A percentile compares a stretch with the other conserved stretches of the same genome.
Evolutionary conservation across 1,139 yeast species (phyloP).

Genomic region (Chernovozyma aurita): DNA sequence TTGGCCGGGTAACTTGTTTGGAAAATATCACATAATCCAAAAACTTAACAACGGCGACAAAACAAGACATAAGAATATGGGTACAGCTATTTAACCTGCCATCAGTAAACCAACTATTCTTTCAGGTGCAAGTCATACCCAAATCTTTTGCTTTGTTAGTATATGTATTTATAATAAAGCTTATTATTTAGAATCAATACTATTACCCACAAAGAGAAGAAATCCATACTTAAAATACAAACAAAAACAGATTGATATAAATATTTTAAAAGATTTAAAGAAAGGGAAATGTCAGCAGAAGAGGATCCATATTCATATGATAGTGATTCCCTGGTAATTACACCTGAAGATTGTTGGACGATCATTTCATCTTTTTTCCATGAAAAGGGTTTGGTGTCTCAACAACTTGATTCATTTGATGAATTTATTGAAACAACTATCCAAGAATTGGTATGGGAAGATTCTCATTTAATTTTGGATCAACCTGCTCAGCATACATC

Average conservation of each 20-base stretch:
- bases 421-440: conserved; percentile 96
- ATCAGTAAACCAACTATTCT: no score
- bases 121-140: no score
- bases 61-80: neutral
- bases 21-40: neutral
- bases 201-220: no score
- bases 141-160: no score
- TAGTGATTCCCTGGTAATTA: conserved; percentile 67
- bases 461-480: conserved; percentile 86
- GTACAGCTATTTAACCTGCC: neutral
- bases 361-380: conserved; percentile 94
- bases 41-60: conserved; percentile 1
- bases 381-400: conserved; percentile 95
- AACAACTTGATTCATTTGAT: conserved; percentile 96
- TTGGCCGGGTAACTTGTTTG: neutral
- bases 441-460: conserved; percentile 96
- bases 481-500: conserved; percentile 98
- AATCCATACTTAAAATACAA: no score
- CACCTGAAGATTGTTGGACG: conserved; percentile 99
- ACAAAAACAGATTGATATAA: no score
- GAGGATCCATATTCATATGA: conserved; percentile 67
- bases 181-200: no score
- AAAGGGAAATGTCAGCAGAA: conserved; percentile 7
- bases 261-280: neutral
- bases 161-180: no score